Evolutionary conservation across 306 rosid genomes (phyloP).

Genomic region (Coriaria nepalensis): DNA sequence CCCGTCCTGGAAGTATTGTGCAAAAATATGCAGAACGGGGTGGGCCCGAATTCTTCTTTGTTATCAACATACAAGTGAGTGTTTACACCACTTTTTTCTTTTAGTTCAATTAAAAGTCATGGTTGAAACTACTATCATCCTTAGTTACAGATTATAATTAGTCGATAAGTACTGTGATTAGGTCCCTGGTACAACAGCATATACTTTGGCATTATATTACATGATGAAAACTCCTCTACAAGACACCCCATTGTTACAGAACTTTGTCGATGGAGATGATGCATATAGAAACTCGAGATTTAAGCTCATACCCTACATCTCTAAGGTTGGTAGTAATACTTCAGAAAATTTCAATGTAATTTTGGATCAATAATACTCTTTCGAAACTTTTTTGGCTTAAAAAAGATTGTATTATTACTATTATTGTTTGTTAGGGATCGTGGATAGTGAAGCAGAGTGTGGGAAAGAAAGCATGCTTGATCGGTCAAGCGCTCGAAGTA

Average conservation of each 20-base stretch:
- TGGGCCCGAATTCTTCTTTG: slow-evolving; percentile 67
- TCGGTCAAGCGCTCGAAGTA: slow-evolving; percentile 61
- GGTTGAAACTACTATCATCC: not conserved
- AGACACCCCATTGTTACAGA: slow-evolving; percentile 44
- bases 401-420: not conserved
- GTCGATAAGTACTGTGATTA: slow-evolving; percentile 14
- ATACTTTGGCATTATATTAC: slow-evolving; percentile 64
- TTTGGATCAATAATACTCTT: no score
- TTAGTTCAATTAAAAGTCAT: not conserved
- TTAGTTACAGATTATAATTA: no score
- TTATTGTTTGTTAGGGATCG: slow-evolving; percentile 48
- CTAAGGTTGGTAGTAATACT: slow-evolving; percentile 44
- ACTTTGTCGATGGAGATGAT: slow-evolving; percentile 80
- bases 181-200: slow-evolving; percentile 57
- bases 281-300: slow-evolving; percentile 76
- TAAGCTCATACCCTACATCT: slow-evolving; percentile 81
- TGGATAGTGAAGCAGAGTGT: slow-evolving; percentile 98
- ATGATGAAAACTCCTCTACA: slow-evolving; percentile 61
- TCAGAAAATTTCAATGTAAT: no score
- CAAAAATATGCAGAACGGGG: slow-evolving; percentile 60
- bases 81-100: not conserved
- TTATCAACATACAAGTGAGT: slow-evolving; percentile 71
- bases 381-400: not conserved
- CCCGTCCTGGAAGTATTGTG: slow-evolving; percentile 52
- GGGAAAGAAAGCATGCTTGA: slow-evolving; percentile 80